Evolutionary conservation across 2,329 filamentous ascomycete species (phyloP).

Genomic region (Hypoxylon sp.): DNA sequence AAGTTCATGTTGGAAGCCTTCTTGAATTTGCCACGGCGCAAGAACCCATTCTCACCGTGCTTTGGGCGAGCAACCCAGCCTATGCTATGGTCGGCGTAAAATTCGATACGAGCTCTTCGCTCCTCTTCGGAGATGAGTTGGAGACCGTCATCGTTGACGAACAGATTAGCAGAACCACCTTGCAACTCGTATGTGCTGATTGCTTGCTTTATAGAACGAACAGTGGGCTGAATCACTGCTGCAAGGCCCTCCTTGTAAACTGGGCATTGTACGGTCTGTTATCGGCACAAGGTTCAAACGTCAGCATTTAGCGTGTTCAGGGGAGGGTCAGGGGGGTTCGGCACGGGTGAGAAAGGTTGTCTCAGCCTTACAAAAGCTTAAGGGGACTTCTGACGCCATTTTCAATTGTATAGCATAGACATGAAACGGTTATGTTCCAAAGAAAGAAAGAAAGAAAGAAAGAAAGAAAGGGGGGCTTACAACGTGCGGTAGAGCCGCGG

Average conservation of each 20-base stretch:
- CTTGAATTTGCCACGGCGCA: slow-evolving; percentile 74
- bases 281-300: slow-evolving; percentile 10
- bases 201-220: slow-evolving; percentile 82
- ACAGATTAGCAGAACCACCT: slow-evolving; percentile 83
- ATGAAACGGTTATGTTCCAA: neutral
- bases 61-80: slow-evolving; percentile 78
- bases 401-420: neutral
- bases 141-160: slow-evolving; percentile 82
- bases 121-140: slow-evolving; percentile 76
- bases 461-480: slow-evolving; percentile 25
- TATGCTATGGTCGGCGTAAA: slow-evolving; percentile 78
- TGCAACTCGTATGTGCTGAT: slow-evolving; percentile 84
- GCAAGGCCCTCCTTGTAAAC: slow-evolving; percentile 88
- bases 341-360: slow-evolving; percentile 1
- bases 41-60: slow-evolving; percentile 74
- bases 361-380: slow-evolving; percentile 23
- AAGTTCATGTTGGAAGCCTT: slow-evolving; percentile 85
- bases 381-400: neutral
- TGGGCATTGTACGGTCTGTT: slow-evolving; percentile 82
- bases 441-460: neutral
- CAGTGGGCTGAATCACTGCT: slow-evolving; percentile 82
- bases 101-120: slow-evolving; percentile 74
- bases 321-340: neutral
- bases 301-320: slow-evolving; percentile 26
- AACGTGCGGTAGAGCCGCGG: slow-evolving; percentile 74